Evolutionary conservation across 768 basidiomycete genomes (phyloP).

Genomic region (Panaeolus papilionaceus): DNA sequence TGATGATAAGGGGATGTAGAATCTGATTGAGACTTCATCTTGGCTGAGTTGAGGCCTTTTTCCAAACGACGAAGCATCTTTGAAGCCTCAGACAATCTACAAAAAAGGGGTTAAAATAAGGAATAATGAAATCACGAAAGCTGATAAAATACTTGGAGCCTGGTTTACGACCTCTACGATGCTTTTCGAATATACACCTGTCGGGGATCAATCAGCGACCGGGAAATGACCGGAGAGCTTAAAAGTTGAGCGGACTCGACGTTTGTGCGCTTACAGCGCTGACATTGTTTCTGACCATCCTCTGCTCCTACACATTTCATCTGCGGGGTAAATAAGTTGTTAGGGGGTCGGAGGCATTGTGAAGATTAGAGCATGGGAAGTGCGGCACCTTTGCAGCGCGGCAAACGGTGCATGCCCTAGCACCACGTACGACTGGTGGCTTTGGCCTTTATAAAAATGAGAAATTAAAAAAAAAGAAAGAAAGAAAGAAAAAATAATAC

Average conservation of each 20-base stretch:
- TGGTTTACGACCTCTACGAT: constrained; percentile 86
- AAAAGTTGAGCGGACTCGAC: constrained; percentile 59
- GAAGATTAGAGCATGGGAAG: constrained; percentile 22
- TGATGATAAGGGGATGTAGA: constrained; percentile 42
- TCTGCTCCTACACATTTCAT: constrained; percentile 94
- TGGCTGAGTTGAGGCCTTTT: constrained; percentile 80
- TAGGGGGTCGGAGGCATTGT: constrained; percentile 29
- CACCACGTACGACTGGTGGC: constrained; percentile 57
- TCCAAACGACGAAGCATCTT: constrained; percentile 89
- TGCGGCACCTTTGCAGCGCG: constrained; percentile 75
- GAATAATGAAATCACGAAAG: constrained; percentile 18
- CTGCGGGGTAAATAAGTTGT: constrained; percentile 41
- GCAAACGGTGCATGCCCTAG: constrained; percentile 83
- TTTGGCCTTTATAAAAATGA: constrained; percentile 40
- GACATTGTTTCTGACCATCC: constrained; percentile 81
- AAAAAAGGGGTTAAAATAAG: constrained; percentile 19
- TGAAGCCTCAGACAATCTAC: constrained; percentile 84
- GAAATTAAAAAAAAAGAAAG: constrained; percentile 19
- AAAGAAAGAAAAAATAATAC: constrained; percentile 31
- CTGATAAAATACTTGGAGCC: constrained; percentile 76
- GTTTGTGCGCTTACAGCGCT: constrained; percentile 83
- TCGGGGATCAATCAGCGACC: constrained; percentile 23
- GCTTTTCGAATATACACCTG: constrained; percentile 89
- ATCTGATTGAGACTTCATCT: constrained; percentile 67
- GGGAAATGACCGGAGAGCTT: constrained; percentile 18